phyloP scores from a whole-genome alignment of 2,329 filamentous ascomycete genomes.

The Calonectria pteridis region DNA sequence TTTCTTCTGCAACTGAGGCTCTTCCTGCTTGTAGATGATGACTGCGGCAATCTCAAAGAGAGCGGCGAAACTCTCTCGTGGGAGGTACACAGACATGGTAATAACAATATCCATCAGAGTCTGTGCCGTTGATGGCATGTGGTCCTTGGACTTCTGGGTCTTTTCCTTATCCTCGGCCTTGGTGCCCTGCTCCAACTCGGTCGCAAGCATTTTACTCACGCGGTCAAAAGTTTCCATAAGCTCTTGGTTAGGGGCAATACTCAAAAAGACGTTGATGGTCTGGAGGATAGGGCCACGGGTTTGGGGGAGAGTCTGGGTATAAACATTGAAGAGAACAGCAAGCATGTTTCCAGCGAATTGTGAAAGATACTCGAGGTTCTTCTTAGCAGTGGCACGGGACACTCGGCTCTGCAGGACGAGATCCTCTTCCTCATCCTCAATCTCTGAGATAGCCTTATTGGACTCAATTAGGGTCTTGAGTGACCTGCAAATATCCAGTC shows the following conservation, averaged over 20 bases:
- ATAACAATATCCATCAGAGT: constrained; percentile 98
- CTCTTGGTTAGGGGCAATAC: constrained; percentile 83
- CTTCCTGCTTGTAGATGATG: constrained; percentile 83
- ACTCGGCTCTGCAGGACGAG: constrained; percentile 83
- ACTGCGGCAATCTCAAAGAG: constrained; percentile 90
- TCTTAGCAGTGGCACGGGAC: constrained; percentile 78
- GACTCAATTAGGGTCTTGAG: constrained; percentile 92
- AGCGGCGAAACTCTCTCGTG: constrained; percentile 83
- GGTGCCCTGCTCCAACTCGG: constrained; percentile 69
- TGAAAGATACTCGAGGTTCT: constrained; percentile 86
- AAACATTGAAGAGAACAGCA: constrained; percentile 98
- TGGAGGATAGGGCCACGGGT: constrained; percentile 91
- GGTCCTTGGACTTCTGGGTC: constrained; percentile 69
- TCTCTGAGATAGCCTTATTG: constrained; percentile 82
- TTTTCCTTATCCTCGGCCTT: constrained; percentile 73
- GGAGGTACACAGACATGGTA: constrained; percentile 93
- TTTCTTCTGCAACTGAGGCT: constrained; percentile 97
- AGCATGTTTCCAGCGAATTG: constrained; percentile 88
- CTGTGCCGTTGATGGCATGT: constrained; percentile 92
- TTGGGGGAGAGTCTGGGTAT: constrained; percentile 94
- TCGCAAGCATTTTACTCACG: constrained; percentile 86
- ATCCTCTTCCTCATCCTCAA: constrained; percentile 77
- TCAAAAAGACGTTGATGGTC: constrained; percentile 94
- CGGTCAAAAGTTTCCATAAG: constrained; percentile 89
- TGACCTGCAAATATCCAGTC: constrained; percentile 87